Conservation (phyloP, 139 green algal species). For the Haematococcus sp. region DNA sequence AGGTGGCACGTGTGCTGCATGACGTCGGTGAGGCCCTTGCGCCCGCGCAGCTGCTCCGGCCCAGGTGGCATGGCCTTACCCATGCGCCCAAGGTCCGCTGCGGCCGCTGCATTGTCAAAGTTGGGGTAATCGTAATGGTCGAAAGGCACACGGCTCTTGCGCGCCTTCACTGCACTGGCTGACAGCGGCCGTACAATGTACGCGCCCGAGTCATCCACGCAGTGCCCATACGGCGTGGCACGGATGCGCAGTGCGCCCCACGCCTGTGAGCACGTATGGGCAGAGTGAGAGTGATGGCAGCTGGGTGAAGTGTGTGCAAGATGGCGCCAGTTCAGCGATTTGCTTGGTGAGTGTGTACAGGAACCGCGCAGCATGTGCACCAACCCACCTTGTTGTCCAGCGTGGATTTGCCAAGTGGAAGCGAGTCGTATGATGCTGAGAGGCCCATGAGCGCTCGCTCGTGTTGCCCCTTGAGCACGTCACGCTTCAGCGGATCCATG, state of each 20-base stretch:
- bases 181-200: slow-evolving; percentile 5
- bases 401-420: slow-evolving; percentile 24
- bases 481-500: slow-evolving; percentile 48
- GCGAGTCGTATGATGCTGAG: neutral
- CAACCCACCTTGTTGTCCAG: slow-evolving; percentile 21
- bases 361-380: no score
- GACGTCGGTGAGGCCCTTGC: slow-evolving; percentile 35
- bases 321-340: no score
- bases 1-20: slow-evolving; percentile 31
- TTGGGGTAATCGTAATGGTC: slow-evolving; percentile 46
- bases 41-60: slow-evolving; percentile 37
- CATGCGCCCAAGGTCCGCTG: slow-evolving; percentile 15
- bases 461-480: slow-evolving; percentile 47
- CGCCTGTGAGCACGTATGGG: neutral
- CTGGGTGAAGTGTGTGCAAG: no score
- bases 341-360: no score
- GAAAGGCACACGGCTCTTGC: slow-evolving; percentile 26
- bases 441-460: slow-evolving; percentile 34
- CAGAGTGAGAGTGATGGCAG: neutral
- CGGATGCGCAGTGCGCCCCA: slow-evolving; percentile 29
- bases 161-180: neutral
- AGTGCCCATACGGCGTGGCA: slow-evolving; percentile 40
- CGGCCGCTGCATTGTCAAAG: slow-evolving; percentile 13
- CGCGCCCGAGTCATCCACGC: slow-evolving; percentile 24
- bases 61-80: slow-evolving; percentile 34